Percentiles rank a stretch among this genome's conserved stretches.
These are phyloP conservation scores for Nakazawaea ishiwadae DNA, from an alignment of 805 yeast genomes.

Conservation along the genomic window DNA sequence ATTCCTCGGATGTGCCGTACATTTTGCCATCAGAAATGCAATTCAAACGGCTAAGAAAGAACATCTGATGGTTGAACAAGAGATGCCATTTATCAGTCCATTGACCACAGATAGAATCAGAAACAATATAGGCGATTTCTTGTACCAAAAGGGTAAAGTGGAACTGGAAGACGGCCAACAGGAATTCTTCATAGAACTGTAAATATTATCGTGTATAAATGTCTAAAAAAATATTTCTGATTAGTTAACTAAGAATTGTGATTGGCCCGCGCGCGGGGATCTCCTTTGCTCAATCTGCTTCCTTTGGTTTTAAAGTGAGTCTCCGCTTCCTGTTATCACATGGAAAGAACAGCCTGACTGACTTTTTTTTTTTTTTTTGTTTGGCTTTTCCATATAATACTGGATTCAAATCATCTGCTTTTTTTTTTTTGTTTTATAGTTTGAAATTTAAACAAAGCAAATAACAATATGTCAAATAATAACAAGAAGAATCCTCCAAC, in stretches of 20 bases:
- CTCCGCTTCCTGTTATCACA: not conserved
- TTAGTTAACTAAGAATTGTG: not conserved
- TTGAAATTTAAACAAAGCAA: no score
- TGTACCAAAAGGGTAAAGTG: conserved; percentile 26
- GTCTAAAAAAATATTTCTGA: no score
- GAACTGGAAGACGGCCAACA: conserved; percentile 25
- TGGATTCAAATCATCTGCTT: no score
- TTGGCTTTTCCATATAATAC: no score
- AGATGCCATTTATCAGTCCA: conserved; percentile 30
- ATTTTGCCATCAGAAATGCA: conserved; percentile 42
- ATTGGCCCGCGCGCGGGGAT: conserved; percentile 5
- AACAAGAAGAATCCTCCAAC: conserved; percentile 40
- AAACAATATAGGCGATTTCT: conserved; percentile 31
- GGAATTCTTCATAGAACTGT: conserved; percentile 31
- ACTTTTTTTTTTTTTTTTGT: no score
- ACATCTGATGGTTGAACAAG: conserved; percentile 22
- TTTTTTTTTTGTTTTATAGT: no score
- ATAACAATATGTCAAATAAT: conserved; percentile 21
- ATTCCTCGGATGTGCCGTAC: conserved; percentile 36
- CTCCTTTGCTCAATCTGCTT: not conserved
- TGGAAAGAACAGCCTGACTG: no score
- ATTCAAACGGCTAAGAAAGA: conserved; percentile 29
- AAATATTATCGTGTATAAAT: no score
- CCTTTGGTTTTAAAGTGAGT: not conserved
- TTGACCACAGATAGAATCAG: conserved; percentile 41